These are phyloP conservation scores for Scedosporium minutisporum DNA, from an alignment of 2,329 filamentous ascomycete genomes.

Conservation along the genomic window DNA sequence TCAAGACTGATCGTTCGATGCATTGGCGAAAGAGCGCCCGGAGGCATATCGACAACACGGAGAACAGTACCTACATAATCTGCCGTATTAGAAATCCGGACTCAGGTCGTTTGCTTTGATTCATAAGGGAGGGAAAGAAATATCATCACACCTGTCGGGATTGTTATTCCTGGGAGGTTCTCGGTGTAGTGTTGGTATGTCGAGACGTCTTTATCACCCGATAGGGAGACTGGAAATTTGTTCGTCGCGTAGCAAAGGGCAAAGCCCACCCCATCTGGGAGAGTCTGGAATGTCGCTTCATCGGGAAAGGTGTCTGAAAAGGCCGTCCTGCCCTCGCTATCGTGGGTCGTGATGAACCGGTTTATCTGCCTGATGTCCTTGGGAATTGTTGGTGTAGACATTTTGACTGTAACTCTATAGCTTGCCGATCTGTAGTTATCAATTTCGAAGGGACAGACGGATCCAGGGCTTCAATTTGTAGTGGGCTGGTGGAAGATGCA, in stretches of 20 bases:
- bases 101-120: too few relatives aligned
- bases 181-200: constrained; percentile 14
- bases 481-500: too few relatives aligned
- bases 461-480: too few relatives aligned
- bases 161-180: constrained; percentile 11
- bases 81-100: too few relatives aligned
- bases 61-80: constrained; percentile 20
- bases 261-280: constrained; percentile 9
- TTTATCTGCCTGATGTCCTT: neutral
- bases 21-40: constrained; percentile 16
- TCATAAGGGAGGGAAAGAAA: too few relatives aligned
- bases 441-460: too few relatives aligned
- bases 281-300: neutral
- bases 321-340: neutral
- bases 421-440: too few relatives aligned
- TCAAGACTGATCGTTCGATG: constrained; percentile 45
- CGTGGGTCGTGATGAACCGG: constrained; percentile 1
- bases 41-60: constrained; percentile 11
- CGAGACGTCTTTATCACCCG: constrained; percentile 12
- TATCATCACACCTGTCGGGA: constrained; percentile 9
- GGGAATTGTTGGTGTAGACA: constrained; percentile 13
- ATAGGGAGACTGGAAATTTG: constrained; percentile 14
- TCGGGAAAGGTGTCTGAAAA: neutral
- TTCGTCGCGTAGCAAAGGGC: constrained; percentile 17
- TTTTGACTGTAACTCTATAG: constrained; percentile 26